phyloP scores from a whole-genome alignment of 2,329 filamentous ascomycete species.

The Emmonsiellopsis sp. region DNA sequence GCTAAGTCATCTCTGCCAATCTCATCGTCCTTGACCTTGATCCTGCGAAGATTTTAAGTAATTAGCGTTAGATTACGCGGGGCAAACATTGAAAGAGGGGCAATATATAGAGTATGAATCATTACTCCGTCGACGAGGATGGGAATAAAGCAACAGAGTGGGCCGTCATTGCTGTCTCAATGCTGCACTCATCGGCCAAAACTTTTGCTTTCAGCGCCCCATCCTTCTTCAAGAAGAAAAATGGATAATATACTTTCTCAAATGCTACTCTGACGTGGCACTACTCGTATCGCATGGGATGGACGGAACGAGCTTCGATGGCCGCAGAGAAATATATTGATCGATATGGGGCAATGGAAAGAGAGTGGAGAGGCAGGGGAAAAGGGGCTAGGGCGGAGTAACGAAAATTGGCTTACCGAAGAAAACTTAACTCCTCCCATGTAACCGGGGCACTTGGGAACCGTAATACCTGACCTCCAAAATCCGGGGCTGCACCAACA shows the following conservation, averaged over 20 bases:
- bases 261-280: slow-evolving; percentile 4
- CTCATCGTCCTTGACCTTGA: slow-evolving; percentile 84
- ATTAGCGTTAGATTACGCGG: no score
- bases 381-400: slow-evolving; percentile 5
- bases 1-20: slow-evolving; percentile 68
- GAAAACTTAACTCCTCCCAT: slow-evolving; percentile 61
- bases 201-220: not conserved
- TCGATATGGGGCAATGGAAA: not conserved
- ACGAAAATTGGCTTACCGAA: slow-evolving; percentile 49
- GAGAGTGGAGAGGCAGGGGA: not conserved
- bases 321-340: not conserved
- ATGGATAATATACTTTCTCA: not conserved
- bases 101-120: no score
- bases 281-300: not conserved
- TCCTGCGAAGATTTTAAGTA: slow-evolving; percentile 33
- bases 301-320: not conserved
- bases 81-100: no score
- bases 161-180: no score
- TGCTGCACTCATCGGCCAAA: no score
- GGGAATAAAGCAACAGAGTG: no score
- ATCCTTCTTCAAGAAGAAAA: not conserved
- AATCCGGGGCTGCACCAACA: slow-evolving; percentile 55
- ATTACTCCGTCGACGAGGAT: no score
- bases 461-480: slow-evolving; percentile 48
- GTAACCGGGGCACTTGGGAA: slow-evolving; percentile 50